Conservation (phyloP, 2,329 filamentous ascomycete species). For the Diatrype stigma region DNA sequence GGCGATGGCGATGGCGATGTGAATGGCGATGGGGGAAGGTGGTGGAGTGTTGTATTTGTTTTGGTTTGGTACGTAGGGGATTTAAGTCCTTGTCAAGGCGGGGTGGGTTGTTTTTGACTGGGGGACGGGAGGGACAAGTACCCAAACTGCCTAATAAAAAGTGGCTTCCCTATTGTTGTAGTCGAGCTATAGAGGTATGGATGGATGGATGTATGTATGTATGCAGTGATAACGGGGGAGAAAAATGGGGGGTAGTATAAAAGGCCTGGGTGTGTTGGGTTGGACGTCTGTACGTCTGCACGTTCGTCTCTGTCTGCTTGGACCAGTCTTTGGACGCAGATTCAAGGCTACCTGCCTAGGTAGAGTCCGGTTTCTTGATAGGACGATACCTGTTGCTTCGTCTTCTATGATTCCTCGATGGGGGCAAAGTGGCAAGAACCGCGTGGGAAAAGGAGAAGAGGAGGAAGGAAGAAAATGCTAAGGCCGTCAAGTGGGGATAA, state of each 20-base stretch:
- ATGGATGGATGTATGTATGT: too few relatives aligned
- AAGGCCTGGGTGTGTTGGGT: too few relatives aligned
- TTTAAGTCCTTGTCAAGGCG: slow-evolving; percentile 16
- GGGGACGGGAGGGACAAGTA: background rate
- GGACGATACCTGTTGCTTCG: too few relatives aligned
- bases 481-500: slow-evolving; percentile 7
- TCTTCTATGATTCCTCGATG: too few relatives aligned
- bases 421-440: slow-evolving; percentile 4
- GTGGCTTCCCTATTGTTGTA: too few relatives aligned
- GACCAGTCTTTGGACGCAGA: too few relatives aligned
- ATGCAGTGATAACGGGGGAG: too few relatives aligned
- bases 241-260: too few relatives aligned
- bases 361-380: background rate
- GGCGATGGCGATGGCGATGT: slow-evolving; percentile 5
- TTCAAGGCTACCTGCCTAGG: background rate
- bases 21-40: slow-evolving; percentile 4
- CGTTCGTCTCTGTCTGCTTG: too few relatives aligned
- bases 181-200: too few relatives aligned
- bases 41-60: slow-evolving; percentile 11
- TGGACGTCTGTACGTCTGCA: too few relatives aligned
- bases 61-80: too few relatives aligned
- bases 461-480: slow-evolving; percentile 10
- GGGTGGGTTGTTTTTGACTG: slow-evolving; percentile 27
- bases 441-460: slow-evolving; percentile 3
- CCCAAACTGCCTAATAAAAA: background rate